Conservation (phyloP, 2,329 filamentous ascomycete species). For the Fusarium devonianum region DNA sequence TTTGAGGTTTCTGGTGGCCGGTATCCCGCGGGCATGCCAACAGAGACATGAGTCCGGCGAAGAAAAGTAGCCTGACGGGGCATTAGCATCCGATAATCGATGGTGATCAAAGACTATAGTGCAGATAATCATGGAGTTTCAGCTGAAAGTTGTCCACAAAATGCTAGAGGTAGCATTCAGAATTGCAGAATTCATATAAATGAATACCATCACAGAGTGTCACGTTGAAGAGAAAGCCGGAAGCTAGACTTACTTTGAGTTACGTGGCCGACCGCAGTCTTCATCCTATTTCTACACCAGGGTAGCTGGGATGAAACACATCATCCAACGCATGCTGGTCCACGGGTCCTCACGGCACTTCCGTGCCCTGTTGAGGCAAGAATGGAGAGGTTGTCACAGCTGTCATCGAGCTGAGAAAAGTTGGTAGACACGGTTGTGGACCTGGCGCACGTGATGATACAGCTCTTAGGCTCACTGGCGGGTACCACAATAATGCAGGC, state of each 20-base stretch:
- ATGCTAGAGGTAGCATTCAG: conserved; percentile 47
- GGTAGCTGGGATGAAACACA: too few relatives aligned
- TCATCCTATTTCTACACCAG: too few relatives aligned
- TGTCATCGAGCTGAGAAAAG: conserved; percentile 14
- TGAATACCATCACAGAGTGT: conserved; percentile 48
- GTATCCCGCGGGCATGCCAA: conserved; percentile 51
- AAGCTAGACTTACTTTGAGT: conserved; percentile 23
- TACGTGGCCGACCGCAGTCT: conserved; percentile 6
- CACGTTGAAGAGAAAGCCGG: neutral
- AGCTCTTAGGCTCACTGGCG: neutral
- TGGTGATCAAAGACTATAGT: conserved; percentile 3
- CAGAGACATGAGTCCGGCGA: conserved; percentile 47
- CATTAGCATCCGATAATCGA: conserved; percentile 19
- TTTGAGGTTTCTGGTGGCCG: conserved; percentile 58
- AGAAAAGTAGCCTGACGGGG: conserved; percentile 3
- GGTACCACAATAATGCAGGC: too few relatives aligned
- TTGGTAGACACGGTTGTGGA: conserved; percentile 16
- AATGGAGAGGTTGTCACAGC: neutral
- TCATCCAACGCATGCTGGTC: too few relatives aligned
- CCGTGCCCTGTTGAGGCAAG: too few relatives aligned
- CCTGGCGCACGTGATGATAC: conserved; percentile 18
- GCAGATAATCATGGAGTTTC: conserved; percentile 14
- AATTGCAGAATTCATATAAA: conserved; percentile 60
- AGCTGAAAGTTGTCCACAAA: conserved; percentile 46
- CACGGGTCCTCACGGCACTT: too few relatives aligned